A percentile compares a stretch with the other conserved stretches of the same genome.
These are phyloP conservation scores for Spinacia oleracea DNA, from an alignment of 179 eudicot species.

Conservation along the genomic window DNA sequence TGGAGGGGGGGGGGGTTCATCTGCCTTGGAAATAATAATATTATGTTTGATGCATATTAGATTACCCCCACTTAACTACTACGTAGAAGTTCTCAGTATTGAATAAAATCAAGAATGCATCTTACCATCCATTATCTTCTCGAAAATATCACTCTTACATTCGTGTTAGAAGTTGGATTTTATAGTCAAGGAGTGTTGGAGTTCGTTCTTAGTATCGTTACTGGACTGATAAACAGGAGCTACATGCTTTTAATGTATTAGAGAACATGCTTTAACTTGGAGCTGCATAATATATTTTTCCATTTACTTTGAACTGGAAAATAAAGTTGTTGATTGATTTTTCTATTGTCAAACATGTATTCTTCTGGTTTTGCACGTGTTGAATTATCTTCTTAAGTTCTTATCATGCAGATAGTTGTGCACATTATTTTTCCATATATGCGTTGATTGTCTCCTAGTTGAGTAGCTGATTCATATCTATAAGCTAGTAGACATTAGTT, in stretches of 20 bases:
- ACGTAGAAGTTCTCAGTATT: not conserved
- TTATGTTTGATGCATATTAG: not conserved
- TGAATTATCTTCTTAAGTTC: slow-evolving; percentile 2
- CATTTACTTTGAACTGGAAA: no score
- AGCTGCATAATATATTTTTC: no score
- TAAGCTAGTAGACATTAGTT: not conserved
- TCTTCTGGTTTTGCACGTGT: no score
- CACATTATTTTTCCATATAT: not conserved
- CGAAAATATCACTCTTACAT: not conserved
- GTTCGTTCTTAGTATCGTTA: slow-evolving; percentile 1
- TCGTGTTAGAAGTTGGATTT: not conserved
- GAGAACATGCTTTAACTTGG: not conserved
- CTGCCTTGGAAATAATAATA: not conserved
- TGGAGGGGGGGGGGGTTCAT: not conserved
- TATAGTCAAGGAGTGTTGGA: not conserved
- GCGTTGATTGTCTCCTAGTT: not conserved
- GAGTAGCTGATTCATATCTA: not conserved
- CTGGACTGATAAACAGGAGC: not conserved
- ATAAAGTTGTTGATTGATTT: no score
- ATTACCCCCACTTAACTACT: not conserved
- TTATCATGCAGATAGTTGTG: not conserved
- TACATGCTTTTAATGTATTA: not conserved
- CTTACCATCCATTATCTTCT: not conserved
- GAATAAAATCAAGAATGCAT: not conserved
- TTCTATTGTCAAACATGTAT: no score